phyloP scores from a whole-genome alignment of 1,284 basidiomycete genomes.

The Crepidotus sp. region DNA sequence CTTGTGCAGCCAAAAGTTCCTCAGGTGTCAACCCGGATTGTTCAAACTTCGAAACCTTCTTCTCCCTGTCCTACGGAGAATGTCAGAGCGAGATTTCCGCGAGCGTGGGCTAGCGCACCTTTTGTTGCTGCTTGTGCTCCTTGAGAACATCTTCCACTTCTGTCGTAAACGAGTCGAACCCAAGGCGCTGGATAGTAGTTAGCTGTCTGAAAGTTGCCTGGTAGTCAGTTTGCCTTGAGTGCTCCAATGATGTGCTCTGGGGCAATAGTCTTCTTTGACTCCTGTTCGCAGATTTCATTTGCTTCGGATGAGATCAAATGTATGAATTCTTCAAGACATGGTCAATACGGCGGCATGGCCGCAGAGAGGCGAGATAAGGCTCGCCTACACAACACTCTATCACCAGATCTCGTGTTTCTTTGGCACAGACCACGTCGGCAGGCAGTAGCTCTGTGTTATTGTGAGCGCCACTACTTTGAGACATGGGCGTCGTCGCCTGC shows the following conservation, averaged over 20 bases:
- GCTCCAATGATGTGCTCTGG: slow-evolving; percentile 95
- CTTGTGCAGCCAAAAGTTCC: slow-evolving; percentile 82
- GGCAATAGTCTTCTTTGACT: slow-evolving; percentile 98
- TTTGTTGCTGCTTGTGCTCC: slow-evolving; percentile 93
- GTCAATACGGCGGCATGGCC: slow-evolving; percentile 16
- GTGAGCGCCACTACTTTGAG: slow-evolving; percentile 10
- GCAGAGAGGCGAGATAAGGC: slow-evolving; percentile 23
- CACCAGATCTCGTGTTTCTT: slow-evolving; percentile 93
- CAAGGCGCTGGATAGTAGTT: slow-evolving; percentile 52
- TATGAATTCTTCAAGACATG: slow-evolving; percentile 74
- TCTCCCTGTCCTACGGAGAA: slow-evolving; percentile 62
- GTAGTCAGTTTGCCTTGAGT: slow-evolving; percentile 58
- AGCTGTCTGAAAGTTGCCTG: slow-evolving; percentile 8
- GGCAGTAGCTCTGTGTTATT: slow-evolving; percentile 71
- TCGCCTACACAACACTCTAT: slow-evolving; percentile 98
- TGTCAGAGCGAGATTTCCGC: slow-evolving; percentile 9
- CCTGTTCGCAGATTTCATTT: slow-evolving; percentile 96
- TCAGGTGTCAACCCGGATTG: slow-evolving; percentile 88
- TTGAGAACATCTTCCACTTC: slow-evolving; percentile 90
- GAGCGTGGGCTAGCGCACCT: slow-evolving; percentile 41
- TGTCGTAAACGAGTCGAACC: slow-evolving; percentile 80
- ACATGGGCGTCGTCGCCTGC: slow-evolving; percentile 34
- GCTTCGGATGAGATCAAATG: slow-evolving; percentile 96
- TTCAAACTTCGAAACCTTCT: slow-evolving; percentile 84
- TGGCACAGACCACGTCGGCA: slow-evolving; percentile 83